Conservation (phyloP, 805 yeast species). For the Lachancea cidri region DNA sequence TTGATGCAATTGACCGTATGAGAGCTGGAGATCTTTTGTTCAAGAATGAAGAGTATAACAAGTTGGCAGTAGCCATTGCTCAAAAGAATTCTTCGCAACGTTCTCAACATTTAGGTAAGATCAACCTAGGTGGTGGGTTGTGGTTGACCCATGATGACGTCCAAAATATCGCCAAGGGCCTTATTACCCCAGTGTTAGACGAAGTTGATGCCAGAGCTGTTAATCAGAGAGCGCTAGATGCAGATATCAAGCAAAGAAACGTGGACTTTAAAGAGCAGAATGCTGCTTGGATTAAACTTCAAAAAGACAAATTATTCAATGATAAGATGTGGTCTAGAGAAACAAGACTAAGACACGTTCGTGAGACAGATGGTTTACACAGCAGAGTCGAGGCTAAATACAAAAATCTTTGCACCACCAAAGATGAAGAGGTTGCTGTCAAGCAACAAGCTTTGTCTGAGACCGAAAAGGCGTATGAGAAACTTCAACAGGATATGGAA, state of each 20-base stretch:
- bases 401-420: conserved; percentile 28
- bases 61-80: conserved; percentile 72
- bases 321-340: conserved; percentile 36
- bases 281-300: conserved; percentile 38
- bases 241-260: conserved; percentile 35
- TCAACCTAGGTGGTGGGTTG: conserved; percentile 86
- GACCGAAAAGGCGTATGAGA: conserved; percentile 28
- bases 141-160: conserved; percentile 71
- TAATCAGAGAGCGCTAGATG: conserved; percentile 58
- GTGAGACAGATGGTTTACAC: conserved; percentile 42
- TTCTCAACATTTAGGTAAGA: conserved; percentile 40
- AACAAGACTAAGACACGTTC: conserved; percentile 43
- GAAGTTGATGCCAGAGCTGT: conserved; percentile 68
- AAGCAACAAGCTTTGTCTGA: conserved; percentile 40
- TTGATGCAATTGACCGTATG: conserved; percentile 38
- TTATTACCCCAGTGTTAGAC: conserved; percentile 77
- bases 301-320: conserved; percentile 36
- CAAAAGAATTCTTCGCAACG: conserved; percentile 57
- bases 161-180: conserved; percentile 68
- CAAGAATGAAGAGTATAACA: conserved; percentile 53
- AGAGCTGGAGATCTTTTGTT: conserved; percentile 32
- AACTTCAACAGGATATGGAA: conserved; percentile 38
- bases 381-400: conserved; percentile 36
- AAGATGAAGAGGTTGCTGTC: conserved; percentile 34
- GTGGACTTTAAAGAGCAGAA: conserved; percentile 37